Base-by-base conservation (phyloP, 2,329 filamentous ascomycete genomes). In the Ceratocystis harringtonii region DNA sequence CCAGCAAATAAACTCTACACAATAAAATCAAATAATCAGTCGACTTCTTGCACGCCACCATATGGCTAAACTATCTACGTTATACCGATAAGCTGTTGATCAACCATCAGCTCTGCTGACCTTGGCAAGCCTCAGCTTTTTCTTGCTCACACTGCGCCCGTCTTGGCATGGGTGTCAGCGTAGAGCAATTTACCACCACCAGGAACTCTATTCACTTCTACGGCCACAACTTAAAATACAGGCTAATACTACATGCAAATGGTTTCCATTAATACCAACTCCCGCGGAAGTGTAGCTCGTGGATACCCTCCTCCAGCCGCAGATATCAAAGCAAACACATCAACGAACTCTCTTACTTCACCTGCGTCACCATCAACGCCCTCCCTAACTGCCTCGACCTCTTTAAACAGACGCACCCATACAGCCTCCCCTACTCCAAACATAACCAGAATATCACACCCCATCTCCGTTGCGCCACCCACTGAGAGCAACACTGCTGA, bases 341-440 rank as follows among this genome's bases (percentile, higher is more conserved):
- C 63, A 30, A 45, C 52, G 30, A 48, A 3, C 43, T 64, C 55
- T 15, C 22, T 58, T 44, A 19, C 55, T 36, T 58, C 55, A 52
- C 63, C 41, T 55, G 43, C 36, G 41, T 64, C 63, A 30, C 55
- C 36, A 57, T 15, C 50, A 15, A 55, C n/a, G 25, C 55, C 60
- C 7, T 62, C 48, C 28, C 55, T 45, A 8, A 55, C 48, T 2
- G 22, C 48, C 28, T 57, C 62, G 10, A 55, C 48, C 10, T 52
- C 48, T 15, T 28, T 36, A 3, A 58, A 30, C 10, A 58, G 25
- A 36, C 55, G 17, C 17, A 17, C 55, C 10, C 12, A 62, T 22
- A 45, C 50, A 25, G 19, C 50, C 17, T 58, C 25, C n/a, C 12
- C 63, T 19, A n/a, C 25, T 7, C 3, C 63, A 17, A 22, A 48